These are phyloP conservation scores for Cyathus striatus DNA, from an alignment of 768 basidiomycete genomes.

Conservation along the genomic window DNA sequence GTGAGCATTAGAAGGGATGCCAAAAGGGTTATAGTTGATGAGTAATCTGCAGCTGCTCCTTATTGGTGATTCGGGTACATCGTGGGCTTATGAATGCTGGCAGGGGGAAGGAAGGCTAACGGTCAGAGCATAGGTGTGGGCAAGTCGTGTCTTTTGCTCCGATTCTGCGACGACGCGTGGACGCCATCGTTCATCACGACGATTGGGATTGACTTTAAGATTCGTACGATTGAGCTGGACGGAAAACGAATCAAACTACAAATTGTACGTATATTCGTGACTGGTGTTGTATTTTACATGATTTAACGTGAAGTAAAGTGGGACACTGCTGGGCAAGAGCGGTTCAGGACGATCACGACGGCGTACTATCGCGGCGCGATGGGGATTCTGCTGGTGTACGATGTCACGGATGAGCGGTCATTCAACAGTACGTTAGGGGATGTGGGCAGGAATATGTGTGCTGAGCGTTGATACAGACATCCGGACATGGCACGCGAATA, in stretches of 20 bases:
- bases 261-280: conserved; percentile 60
- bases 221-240: conserved; percentile 96
- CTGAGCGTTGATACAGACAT: conserved; percentile 60
- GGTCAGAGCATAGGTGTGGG: conserved; percentile 72
- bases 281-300: not conserved
- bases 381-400: conserved; percentile 97
- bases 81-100: conserved; percentile 1
- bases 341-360: conserved; percentile 98
- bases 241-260: conserved; percentile 98
- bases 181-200: conserved; percentile 99
- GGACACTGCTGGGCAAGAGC: conserved; percentile 99
- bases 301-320: conserved; percentile 57
- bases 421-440: conserved; percentile 91
- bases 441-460: not conserved
- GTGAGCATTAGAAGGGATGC: conserved; percentile 30
- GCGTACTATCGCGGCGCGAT: conserved; percentile 99
- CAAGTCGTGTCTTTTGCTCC: conserved; percentile 89
- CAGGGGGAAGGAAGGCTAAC: conserved; percentile 5
- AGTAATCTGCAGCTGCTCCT: conserved; percentile 66
- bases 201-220: conserved; percentile 99
- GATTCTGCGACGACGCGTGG: conserved; percentile 99
- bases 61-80: conserved; percentile 90
- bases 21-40: conserved; percentile 6
- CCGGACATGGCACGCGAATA: conserved; percentile 96
- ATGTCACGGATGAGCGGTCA: conserved; percentile 90